Evolutionary conservation across 2,329 filamentous ascomycete genomes (phyloP), one percentile per base, ranked within the genome.

Genomic region (Botrytis galanthina): DNA sequence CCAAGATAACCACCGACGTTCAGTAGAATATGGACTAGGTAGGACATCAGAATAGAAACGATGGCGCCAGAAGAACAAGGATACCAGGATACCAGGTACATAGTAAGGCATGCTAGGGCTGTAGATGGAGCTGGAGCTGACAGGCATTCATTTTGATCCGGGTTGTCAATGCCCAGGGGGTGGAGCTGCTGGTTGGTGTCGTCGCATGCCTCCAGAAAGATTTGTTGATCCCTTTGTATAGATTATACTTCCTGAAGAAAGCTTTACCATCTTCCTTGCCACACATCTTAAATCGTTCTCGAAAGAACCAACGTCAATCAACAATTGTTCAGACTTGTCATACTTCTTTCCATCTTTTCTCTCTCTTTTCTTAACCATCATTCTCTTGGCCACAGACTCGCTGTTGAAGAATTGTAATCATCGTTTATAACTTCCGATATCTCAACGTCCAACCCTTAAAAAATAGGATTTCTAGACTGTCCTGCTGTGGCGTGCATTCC

Each of bases 141-240:
- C 78, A 77, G 76, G 78, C 78, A 78, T 79, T 75, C 74, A 77
- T 76, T 68, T 75, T 77, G 76, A 75, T 75, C 75, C 77, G 74
- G 75, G 74, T 74, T 74, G 72, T 32, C 37, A 74, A 75, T 72
- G 71, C 66, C 75, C 75, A 76, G 74, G 75, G 76, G 75, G 70
- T 76, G 64, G 75, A 70, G 75, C 75, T 78, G 77, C 75, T 78
- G 77, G 77, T 76, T 78, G 74, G 77, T 79, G 79, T 78, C 78
- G 78, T 79, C 76, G 76, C 78, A 77, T 63, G 72, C 63, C 61
- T 73, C 62, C 32, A 74, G 62, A 46, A 57, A 39, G 64, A 60
- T 37, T 72, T 75, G 75, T 75, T 78, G 76, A 76, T 72, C 72
- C 75, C 61, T 75, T 75, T 74, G 74, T 75, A 73, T 76, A 76